Conservation (phyloP, 1,139 yeast species). For the Petasospora fabianii region DNA sequence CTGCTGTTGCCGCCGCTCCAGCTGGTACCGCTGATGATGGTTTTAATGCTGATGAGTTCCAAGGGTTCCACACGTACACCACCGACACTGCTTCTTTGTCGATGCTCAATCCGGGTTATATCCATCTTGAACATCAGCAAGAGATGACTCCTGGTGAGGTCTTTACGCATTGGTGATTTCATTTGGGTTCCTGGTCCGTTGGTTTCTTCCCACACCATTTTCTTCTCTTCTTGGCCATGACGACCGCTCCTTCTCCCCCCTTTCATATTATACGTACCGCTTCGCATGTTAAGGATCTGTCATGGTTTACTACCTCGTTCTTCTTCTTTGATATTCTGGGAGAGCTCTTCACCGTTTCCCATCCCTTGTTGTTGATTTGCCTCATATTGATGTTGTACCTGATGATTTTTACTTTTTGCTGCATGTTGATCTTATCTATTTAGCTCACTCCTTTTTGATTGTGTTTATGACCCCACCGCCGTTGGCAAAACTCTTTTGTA, state of each 20-base stretch:
- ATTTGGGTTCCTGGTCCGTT: background rate
- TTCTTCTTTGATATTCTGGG: background rate
- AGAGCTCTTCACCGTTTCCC: background rate
- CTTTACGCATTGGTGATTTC: constrained; percentile 20
- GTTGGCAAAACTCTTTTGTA: no score
- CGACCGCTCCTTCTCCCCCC: background rate
- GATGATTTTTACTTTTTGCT: background rate
- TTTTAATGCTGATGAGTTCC: constrained; percentile 22
- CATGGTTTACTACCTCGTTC: no score
- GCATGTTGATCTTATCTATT: background rate
- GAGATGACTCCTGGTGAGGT: constrained; percentile 15
- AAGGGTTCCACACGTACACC: constrained; percentile 16
- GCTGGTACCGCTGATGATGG: constrained; percentile 11
- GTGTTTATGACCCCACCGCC: background rate
- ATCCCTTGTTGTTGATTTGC: background rate
- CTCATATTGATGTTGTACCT: background rate
- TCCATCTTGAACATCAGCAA: constrained; percentile 16
- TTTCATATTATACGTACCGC: background rate
- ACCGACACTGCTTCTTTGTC: constrained; percentile 12
- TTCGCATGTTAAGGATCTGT: background rate
- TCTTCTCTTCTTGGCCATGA: background rate
- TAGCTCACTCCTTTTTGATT: background rate
- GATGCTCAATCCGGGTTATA: constrained; percentile 18
- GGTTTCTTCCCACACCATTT: background rate
- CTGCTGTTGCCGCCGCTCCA: background rate